Evolutionary conservation across 768 basidiomycete genomes (phyloP).

Genomic region (Trametes sanguinea): DNA sequence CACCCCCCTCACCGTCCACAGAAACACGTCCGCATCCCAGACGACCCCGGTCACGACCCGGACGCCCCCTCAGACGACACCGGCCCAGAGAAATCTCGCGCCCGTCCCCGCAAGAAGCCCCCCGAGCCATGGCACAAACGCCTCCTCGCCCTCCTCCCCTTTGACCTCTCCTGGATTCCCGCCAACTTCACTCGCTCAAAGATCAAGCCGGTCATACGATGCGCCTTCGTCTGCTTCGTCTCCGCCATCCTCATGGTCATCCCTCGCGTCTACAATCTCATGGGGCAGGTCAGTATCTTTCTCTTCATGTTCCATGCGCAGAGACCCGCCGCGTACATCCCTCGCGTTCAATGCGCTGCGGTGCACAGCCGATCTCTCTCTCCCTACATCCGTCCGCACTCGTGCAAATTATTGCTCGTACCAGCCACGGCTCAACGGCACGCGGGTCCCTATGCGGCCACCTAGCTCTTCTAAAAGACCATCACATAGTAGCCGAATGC

Average conservation of each 20-base stretch:
- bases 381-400: too few species aligned
- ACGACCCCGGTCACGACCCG: conserved; percentile 1
- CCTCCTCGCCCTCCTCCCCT: conserved; percentile 29
- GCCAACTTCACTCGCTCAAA: conserved; percentile 59
- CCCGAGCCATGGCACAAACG: conserved; percentile 1
- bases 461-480: too few species aligned
- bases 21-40: conserved; percentile 13
- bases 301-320: not conserved
- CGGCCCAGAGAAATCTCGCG: not conserved
- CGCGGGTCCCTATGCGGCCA: too few species aligned
- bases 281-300: conserved; percentile 55
- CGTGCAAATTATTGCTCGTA: too few species aligned
- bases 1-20: not conserved
- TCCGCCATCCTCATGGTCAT: conserved; percentile 60
- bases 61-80: not conserved
- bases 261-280: conserved; percentile 43
- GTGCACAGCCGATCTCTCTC: too few species aligned
- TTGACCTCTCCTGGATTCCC: conserved; percentile 54
- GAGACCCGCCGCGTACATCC: too few species aligned
- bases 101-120: not conserved
- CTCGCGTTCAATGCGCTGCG: not conserved
- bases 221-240: conserved; percentile 63
- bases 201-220: conserved; percentile 64
- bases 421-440: too few species aligned
- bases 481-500: not conserved